Evolutionary conservation across 495 filamentous ascomycete genomes (phyloP).

Genomic region (Xylaria scruposa): DNA sequence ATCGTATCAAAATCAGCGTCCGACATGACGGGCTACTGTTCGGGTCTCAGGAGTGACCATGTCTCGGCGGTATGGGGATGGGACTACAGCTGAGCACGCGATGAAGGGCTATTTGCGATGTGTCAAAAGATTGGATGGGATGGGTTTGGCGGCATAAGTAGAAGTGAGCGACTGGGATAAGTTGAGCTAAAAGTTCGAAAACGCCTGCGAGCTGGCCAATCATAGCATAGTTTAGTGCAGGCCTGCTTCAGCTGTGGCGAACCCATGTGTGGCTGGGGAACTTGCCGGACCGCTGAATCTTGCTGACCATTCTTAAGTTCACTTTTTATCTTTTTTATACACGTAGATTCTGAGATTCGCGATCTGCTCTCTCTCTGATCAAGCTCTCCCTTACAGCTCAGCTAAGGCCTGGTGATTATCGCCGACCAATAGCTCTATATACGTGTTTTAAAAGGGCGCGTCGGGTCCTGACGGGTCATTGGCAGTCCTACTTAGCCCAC

Average conservation of each 20-base stretch:
- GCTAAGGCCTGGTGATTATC: too few species aligned
- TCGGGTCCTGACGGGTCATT: too few species aligned
- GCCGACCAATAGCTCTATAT: too few species aligned
- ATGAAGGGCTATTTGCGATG: slow-evolving; percentile 26
- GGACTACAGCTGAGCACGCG: background rate
- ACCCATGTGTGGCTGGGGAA: slow-evolving; percentile 13
- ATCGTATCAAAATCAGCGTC: slow-evolving; percentile 84
- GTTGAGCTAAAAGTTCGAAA: slow-evolving; percentile 12
- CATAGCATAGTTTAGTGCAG: background rate
- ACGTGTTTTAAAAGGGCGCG: too few species aligned
- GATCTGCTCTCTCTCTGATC: too few species aligned
- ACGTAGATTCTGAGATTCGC: too few species aligned
- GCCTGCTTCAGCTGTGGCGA: slow-evolving; percentile 16
- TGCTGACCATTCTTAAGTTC: background rate
- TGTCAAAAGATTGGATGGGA: slow-evolving; percentile 16
- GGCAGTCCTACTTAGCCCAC: too few species aligned
- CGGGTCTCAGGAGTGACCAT: slow-evolving; percentile 40
- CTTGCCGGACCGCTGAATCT: background rate
- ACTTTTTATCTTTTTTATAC: too few species aligned
- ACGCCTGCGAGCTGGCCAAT: slow-evolving; percentile 5
- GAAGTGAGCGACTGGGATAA: slow-evolving; percentile 21
- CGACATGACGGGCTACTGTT: slow-evolving; percentile 55
- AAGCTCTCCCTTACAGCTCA: too few species aligned
- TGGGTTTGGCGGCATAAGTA: background rate
- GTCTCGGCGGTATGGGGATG: slow-evolving; percentile 33